Percentiles rank a stretch among this genome's conserved stretches.
phyloP scores from a whole-genome alignment of 169 alveolate genomes.

The Plasmodium fragile region DNA sequence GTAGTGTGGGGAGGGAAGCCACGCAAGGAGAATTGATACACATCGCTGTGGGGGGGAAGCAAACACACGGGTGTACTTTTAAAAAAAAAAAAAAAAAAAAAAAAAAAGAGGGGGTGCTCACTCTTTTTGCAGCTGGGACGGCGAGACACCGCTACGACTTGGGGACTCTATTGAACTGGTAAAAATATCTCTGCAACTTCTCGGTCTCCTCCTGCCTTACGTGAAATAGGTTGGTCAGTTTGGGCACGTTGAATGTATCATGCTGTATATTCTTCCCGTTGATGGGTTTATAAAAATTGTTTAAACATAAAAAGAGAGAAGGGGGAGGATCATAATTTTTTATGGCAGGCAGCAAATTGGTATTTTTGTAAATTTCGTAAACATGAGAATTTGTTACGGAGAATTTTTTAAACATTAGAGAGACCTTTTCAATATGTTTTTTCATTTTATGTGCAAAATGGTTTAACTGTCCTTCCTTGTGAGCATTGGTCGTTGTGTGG shows the following conservation, averaged over 20 bases:
- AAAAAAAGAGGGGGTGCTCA: not conserved
- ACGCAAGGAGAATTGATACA: not conserved
- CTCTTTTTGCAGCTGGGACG: not conserved
- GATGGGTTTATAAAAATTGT: constrained; percentile 61
- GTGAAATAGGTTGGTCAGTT: constrained; percentile 63
- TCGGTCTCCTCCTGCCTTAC: constrained; percentile 76
- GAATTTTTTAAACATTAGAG: constrained; percentile 14
- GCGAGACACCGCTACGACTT: constrained; percentile 1
- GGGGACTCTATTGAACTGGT: constrained; percentile 72
- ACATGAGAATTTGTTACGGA: constrained; percentile 36
- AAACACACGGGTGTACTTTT: not conserved
- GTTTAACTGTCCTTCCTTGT: not conserved
- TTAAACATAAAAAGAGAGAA: constrained; percentile 55
- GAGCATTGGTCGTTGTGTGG: not conserved
- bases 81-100: not conserved
- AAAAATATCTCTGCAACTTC: constrained; percentile 65
- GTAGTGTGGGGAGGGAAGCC: not conserved
- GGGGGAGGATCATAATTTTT: constrained; percentile 22
- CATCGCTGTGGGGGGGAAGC: not conserved
- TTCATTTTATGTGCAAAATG: constrained; percentile 3
- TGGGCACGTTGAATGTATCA: constrained; percentile 46
- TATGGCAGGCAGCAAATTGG: constrained; percentile 52
- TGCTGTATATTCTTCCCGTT: constrained; percentile 7
- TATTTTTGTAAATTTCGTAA: constrained; percentile 64
- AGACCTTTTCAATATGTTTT: constrained; percentile 8